These are phyloP conservation scores for Cryomyces antarcticus DNA, from an alignment of 495 filamentous ascomycete species.

Conservation along the genomic window DNA sequence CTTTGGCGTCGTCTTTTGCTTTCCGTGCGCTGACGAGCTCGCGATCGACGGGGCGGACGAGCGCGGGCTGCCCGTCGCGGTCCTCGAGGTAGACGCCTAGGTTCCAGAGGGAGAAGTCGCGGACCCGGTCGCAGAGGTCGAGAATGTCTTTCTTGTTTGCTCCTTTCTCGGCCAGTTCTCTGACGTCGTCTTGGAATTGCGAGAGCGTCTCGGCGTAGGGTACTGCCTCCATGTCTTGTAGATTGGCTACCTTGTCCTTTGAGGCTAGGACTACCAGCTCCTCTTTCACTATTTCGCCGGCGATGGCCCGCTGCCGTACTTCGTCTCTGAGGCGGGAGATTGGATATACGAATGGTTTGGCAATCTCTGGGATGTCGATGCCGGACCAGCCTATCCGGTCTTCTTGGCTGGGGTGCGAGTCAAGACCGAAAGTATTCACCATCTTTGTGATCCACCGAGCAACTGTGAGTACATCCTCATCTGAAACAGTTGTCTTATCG, in stretches of 20 bases:
- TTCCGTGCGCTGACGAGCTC: constrained; percentile 52
- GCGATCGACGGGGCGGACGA: constrained; percentile 63
- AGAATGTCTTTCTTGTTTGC: constrained; percentile 17
- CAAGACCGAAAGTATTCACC: constrained; percentile 68
- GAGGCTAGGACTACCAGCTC: constrained; percentile 4
- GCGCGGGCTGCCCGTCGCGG: constrained; percentile 45
- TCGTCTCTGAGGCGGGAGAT: constrained; percentile 15
- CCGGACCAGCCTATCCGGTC: constrained; percentile 67
- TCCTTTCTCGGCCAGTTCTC: constrained; percentile 8
- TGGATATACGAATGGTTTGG: constrained; percentile 16
- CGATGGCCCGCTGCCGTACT: constrained; percentile 15
- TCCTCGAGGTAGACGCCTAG: constrained; percentile 80
- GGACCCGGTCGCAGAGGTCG: constrained; percentile 54
- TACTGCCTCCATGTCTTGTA: constrained; percentile 6
- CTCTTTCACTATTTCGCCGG: constrained; percentile 1
- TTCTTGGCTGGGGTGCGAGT: constrained; percentile 32
- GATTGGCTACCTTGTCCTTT: constrained; percentile 1
- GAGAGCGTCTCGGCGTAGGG: constrained; percentile 15
- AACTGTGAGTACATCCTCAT: constrained; percentile 19
- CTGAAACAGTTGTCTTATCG: constrained; percentile 21
- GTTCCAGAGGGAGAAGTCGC: constrained; percentile 58
- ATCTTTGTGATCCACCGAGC: constrained; percentile 71
- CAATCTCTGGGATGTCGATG: constrained; percentile 36
- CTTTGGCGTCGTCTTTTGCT: constrained; percentile 33
- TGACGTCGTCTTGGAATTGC: constrained; percentile 15